Base-by-base conservation (phyloP, 192 early-diverging fungal genomes). In the Podila horticola region DNA sequence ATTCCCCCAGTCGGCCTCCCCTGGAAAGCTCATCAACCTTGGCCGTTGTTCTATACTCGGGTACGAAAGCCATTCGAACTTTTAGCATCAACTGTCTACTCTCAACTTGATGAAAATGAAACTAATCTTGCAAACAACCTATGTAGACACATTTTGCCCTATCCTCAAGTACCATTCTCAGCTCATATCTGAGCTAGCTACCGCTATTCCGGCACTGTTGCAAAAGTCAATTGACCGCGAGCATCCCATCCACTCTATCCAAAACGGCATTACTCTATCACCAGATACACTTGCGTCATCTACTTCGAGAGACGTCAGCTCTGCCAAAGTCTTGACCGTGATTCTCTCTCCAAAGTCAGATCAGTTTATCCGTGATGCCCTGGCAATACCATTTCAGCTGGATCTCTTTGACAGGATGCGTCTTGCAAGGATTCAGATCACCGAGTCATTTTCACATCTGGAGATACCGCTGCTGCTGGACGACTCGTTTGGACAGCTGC, bases 131-230 rank as follows among this genome's bases (percentile, higher is more conserved):
- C 24, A 4, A 30, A 30, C 12, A 17, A 26, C 11, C 13, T 33
- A 30, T 29, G n/a, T 69, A 79, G 75, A 79, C 31, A 71, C 13
- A 17, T 31, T 79, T 17, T 79, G 69, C 8, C 75, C 75, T 0
- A 71, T 79, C 24, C 64, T 79, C 2, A 79, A 67, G 22, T 71
- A 71, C 33, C 75, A 79, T 49, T 48, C 75, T 13, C 68, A 79
- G 51, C 64, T 79, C 9, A 30, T 79, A 24, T 66, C 75, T 3
- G 75, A 79, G 26, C 66, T 79, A 26, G 26, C 67, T 13, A 64
- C 68, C 8, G 69, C 71, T 4, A n/a, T 79, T 11, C 75, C 75
- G 45, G 28, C 19, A 6, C 31, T 67, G 4, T 49, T 67, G 31
- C 29, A 58, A 45, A 45, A 45, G 41, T 45, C 41, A 3, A 45